Conservation (phyloP, 352 stramenopile species). For the Pythium vanterpoolii region DNA sequence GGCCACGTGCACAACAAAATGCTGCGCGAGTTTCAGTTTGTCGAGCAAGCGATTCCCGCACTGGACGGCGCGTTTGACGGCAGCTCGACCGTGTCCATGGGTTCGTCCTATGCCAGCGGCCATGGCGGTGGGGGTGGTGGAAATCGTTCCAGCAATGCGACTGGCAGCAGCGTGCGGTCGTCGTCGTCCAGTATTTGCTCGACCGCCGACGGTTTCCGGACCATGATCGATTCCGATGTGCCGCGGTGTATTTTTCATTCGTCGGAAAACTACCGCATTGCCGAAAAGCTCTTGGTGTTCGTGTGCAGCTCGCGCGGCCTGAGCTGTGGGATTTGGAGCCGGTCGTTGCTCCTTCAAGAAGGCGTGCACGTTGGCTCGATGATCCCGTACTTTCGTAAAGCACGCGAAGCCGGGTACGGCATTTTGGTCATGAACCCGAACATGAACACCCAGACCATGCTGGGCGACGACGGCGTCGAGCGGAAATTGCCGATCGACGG, state of each 20-base stretch:
- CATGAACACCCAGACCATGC: conserved; percentile 86
- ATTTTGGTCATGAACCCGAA: conserved; percentile 90
- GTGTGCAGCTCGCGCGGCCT: conserved; percentile 75
- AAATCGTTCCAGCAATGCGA: not conserved
- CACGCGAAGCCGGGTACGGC: conserved; percentile 68
- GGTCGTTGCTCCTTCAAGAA: conserved; percentile 76
- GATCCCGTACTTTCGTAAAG: conserved; percentile 85
- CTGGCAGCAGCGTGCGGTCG: conserved; percentile 42
- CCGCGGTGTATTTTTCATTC: conserved; percentile 82
- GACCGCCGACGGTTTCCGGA: conserved; percentile 74
- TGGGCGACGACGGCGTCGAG: conserved; percentile 42
- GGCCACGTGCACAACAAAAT: conserved; percentile 74
- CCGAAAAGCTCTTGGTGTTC: conserved; percentile 79
- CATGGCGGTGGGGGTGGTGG: not conserved
- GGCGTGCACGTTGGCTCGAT: conserved; percentile 89
- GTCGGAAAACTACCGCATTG: conserved; percentile 67
- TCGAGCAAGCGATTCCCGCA: conserved; percentile 75
- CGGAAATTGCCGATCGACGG: conserved; percentile 82
- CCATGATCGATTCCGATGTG: conserved; percentile 79
- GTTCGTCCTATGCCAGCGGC: conserved; percentile 37
- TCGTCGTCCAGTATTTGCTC: conserved; percentile 82
- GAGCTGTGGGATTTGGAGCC: conserved; percentile 88
- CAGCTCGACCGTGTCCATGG: conserved; percentile 14
- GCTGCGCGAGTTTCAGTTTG: conserved; percentile 74
- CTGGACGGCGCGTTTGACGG: conserved; percentile 51